phyloP scores from a whole-genome alignment of 495 filamentous ascomycete species.

The Talaromyces proteolyticus region DNA sequence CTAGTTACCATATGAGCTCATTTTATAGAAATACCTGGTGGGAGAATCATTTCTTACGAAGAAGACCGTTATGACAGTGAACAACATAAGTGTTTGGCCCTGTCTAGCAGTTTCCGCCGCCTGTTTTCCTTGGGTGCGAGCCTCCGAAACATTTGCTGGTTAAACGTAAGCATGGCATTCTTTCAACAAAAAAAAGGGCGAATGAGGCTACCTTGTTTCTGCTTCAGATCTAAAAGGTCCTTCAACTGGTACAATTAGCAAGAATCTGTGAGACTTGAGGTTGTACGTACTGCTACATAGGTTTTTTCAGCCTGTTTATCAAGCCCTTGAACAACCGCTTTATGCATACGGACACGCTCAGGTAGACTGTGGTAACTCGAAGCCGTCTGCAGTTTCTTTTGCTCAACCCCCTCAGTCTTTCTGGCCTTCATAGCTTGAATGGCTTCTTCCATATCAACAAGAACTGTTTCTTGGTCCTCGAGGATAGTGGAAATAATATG shows the following conservation, averaged over 20 bases:
- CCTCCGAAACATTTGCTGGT: slow-evolving; percentile 2
- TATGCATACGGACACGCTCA: neutral
- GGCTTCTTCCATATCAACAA: slow-evolving; percentile 34
- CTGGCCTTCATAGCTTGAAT: slow-evolving; percentile 8
- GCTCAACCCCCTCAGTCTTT: neutral
- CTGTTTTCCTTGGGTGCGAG: slow-evolving; percentile 19
- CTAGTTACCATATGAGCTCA: neutral
- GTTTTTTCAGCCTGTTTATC: slow-evolving; percentile 46
- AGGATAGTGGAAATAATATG: slow-evolving; percentile 48
- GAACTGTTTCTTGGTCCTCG: slow-evolving; percentile 39
- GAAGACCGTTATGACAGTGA: slow-evolving; percentile 55
- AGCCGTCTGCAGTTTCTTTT: neutral
- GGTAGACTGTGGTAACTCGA: neutral
- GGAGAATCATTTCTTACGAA: slow-evolving; percentile 31
- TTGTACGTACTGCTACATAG: slow-evolving; percentile 16
- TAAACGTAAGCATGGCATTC: neutral
- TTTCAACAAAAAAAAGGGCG: slow-evolving; percentile 26
- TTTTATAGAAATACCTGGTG: neutral
- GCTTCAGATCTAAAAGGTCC: neutral
- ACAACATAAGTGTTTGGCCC: slow-evolving; percentile 56
- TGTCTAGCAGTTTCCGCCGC: slow-evolving; percentile 47
- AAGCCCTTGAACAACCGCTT: slow-evolving; percentile 28
- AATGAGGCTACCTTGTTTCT: neutral
- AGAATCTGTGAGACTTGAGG: neutral
- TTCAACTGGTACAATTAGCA: neutral